Evolutionary conservation across 2,329 filamentous ascomycete species (phyloP).

Genomic region (Colletotrichum viniferum): DNA sequence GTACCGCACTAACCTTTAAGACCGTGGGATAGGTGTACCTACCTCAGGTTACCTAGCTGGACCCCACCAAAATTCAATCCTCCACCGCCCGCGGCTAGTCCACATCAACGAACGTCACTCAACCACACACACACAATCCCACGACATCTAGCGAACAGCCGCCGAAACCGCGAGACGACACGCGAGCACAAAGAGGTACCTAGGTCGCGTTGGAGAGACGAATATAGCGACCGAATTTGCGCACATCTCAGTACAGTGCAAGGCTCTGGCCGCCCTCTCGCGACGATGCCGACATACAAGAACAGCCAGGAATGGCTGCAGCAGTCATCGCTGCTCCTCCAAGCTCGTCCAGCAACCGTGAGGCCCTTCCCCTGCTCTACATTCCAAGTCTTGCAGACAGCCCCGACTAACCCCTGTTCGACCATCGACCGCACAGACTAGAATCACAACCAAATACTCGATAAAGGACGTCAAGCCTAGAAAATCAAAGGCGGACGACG

Average conservation of each 20-base stretch:
- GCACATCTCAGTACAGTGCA: background rate
- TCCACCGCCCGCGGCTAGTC: background rate
- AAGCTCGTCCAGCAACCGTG: constrained; percentile 86
- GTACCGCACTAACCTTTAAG: no score
- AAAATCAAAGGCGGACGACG: constrained; percentile 27
- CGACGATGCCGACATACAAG: constrained; percentile 76
- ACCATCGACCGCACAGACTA: constrained; percentile 61
- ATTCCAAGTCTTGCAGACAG: background rate
- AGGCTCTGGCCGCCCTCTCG: background rate
- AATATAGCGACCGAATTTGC: background rate
- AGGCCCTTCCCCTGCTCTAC: constrained; percentile 32
- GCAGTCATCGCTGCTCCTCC: constrained; percentile 82
- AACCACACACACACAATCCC: background rate
- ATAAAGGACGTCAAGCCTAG: constrained; percentile 54
- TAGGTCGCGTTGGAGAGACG: background rate
- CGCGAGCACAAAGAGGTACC: background rate
- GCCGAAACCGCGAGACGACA: background rate
- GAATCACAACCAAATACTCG: constrained; percentile 92
- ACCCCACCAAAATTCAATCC: constrained; percentile 13
- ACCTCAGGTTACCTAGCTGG: background rate
- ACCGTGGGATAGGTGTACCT: no score
- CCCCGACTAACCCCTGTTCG: background rate
- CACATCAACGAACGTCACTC: constrained; percentile 1
- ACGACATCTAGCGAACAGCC: background rate
- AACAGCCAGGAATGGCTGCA: constrained; percentile 91